Evolutionary conservation across 805 yeast species (phyloP).

Genomic region (Metschnikowia vanudenii): DNA sequence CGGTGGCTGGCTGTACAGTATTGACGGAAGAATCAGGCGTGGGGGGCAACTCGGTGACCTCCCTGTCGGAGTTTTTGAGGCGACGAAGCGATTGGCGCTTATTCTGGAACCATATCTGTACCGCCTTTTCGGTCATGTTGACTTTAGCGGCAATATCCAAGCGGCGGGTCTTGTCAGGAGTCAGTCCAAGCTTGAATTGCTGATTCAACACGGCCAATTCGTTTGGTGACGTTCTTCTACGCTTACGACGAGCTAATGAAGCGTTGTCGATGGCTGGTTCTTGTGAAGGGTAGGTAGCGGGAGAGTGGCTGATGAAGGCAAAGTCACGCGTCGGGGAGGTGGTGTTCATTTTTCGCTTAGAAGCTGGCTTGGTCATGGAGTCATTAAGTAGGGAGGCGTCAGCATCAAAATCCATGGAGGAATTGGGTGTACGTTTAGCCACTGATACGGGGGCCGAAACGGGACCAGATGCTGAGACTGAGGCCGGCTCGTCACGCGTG

Average conservation of each 20-base stretch:
- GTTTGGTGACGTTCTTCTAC: conserved; percentile 90
- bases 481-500: not conserved
- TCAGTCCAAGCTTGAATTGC: conserved; percentile 73
- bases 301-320: conserved; percentile 93
- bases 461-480: not conserved
- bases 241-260: conserved; percentile 88
- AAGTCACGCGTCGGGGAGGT: conserved; percentile 34
- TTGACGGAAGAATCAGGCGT: conserved; percentile 26
- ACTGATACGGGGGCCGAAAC: too few relatives aligned
- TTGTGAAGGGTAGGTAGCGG: conserved; percentile 77
- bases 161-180: conserved; percentile 79
- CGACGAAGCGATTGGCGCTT: conserved; percentile 80
- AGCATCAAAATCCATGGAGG: conserved; percentile 15
- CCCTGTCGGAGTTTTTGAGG: conserved; percentile 36
- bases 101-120: conserved; percentile 98
- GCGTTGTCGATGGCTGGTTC: conserved; percentile 87
- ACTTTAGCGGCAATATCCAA: conserved; percentile 76
- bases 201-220: conserved; percentile 79
- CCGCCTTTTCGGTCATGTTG: conserved; percentile 95
- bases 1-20: conserved; percentile 2
- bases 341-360: conserved; percentile 26
- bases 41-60: conserved; percentile 45
- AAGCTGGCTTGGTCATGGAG: conserved; percentile 15
- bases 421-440: not conserved
- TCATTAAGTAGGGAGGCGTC: conserved; percentile 10